These are phyloP conservation scores for Cenchrus americanus DNA, from an alignment of 176 grass and related monocot genomes.

Conservation along the genomic window DNA sequence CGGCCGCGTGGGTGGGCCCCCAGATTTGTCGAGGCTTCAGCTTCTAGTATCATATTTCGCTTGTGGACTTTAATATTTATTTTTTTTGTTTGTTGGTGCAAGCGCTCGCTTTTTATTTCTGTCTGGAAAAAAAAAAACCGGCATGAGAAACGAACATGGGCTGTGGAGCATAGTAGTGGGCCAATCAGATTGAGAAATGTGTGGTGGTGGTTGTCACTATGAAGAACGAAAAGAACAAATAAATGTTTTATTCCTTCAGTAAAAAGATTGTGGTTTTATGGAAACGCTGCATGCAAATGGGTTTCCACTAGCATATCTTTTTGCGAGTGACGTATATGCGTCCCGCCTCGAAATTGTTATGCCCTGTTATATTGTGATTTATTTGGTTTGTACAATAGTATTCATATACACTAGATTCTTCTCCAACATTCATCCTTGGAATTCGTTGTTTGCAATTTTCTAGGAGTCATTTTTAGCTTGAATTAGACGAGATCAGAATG, in stretches of 20 bases:
- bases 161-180: too few species aligned
- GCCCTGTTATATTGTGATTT: background rate
- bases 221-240: too few species aligned
- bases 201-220: background rate
- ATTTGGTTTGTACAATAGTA: background rate
- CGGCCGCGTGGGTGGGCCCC: background rate
- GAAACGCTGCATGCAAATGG: background rate
- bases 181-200: background rate
- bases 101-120: background rate
- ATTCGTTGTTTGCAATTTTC: background rate
- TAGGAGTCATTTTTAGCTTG: background rate
- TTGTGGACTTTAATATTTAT: background rate
- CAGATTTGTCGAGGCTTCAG: background rate
- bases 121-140: background rate
- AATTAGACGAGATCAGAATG: background rate
- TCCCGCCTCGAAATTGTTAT: background rate
- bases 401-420: background rate
- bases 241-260: background rate
- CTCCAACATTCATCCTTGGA: background rate
- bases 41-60: background rate
- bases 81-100: background rate
- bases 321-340: background rate
- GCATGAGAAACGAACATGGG: background rate
- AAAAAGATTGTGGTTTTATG: background rate
- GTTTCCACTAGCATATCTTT: conserved; percentile 14